Conservation (phyloP, 2,329 filamentous ascomycete genomes). For the Microascus cirrosus region DNA sequence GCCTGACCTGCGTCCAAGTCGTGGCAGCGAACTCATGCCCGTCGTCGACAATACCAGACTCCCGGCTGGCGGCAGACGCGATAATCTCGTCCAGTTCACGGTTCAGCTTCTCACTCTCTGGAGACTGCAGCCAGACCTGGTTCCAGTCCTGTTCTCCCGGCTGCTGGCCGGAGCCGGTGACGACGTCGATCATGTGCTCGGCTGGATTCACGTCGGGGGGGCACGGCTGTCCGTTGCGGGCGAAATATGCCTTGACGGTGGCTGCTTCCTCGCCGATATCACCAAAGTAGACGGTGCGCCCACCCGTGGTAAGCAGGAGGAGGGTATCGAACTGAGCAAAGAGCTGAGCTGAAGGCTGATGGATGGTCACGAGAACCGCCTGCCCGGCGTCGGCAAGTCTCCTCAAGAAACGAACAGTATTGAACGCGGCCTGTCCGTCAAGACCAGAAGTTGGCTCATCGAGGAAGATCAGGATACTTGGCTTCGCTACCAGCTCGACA, state of each 20-base stretch:
- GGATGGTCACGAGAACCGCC: constrained; percentile 58
- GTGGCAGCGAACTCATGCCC: constrained; percentile 64
- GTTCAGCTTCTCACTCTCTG: constrained; percentile 47
- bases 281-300: constrained; percentile 57
- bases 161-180: constrained; percentile 41
- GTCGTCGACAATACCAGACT: constrained; percentile 26
- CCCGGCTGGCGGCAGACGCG: constrained; percentile 41
- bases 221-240: constrained; percentile 52
- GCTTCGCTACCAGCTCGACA: constrained; percentile 51
- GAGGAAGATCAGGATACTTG: constrained; percentile 46
- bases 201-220: constrained; percentile 56
- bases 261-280: constrained; percentile 46
- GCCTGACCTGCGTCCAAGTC: constrained; percentile 49
- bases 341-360: constrained; percentile 56
- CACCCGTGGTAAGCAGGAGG: constrained; percentile 52
- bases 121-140: constrained; percentile 57
- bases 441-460: constrained; percentile 55
- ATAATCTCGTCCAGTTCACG: constrained; percentile 55
- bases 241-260: constrained; percentile 53
- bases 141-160: constrained; percentile 48
- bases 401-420: constrained; percentile 52
- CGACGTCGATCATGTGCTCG: constrained; percentile 38
- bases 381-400: constrained; percentile 57
- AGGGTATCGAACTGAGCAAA: constrained; percentile 58
- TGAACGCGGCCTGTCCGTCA: constrained; percentile 57